Base-by-base conservation (phyloP, 2,329 filamentous ascomycete genomes). In the Alternaria solani region DNA sequence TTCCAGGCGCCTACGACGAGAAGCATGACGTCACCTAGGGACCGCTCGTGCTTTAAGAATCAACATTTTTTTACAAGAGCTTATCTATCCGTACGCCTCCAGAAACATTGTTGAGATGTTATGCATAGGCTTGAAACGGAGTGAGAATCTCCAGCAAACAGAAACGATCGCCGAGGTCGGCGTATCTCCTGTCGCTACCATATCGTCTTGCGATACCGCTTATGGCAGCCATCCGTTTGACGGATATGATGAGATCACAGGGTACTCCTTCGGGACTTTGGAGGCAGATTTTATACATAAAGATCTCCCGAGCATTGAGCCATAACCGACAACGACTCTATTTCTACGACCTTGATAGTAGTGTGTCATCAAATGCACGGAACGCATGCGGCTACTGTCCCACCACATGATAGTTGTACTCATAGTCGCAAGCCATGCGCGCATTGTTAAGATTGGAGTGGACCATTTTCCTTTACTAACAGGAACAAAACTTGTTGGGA, bases 31-130 rank as follows among this genome's bases (percentile, higher is more conserved):
- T 30, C 28, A 5, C 28, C 28, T 30, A 30, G 28, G 28, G 9
- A 8, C 28, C 11, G 28, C n/a, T 32, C 12, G 28, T 47, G 44
- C 44, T 47, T 16, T 23, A 18, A n/a, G n/a, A 14, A 32, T 47
- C 34, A 85, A 86, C 65, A 23, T 75, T 84, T 14, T 70, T 77
- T 2, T 81, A 79, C 71, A 84, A 84, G 62, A 73, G 73, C 3
- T 70, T 84, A 3, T 72, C 82, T n/a, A 87, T 82, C 0, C 75
- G 71, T 4, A 84, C 85, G 75, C 74, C 83, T 0, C 67, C 82
- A 0, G 81, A 79, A 1, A 68, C 74, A 9, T 85, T 87, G 70
- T 87, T 80, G 69, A 78, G 74, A 34, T 62, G 66, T 0, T 85
- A 81, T 69, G 74, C 78, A 4, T 32, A 61, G 0, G 16, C 63